Percentiles rank a stretch among this genome's conserved stretches.
These are phyloP conservation scores for Funneliformis caledonium DNA, from an alignment of 371 early-diverging fungal genomes.

Conservation along the genomic window DNA sequence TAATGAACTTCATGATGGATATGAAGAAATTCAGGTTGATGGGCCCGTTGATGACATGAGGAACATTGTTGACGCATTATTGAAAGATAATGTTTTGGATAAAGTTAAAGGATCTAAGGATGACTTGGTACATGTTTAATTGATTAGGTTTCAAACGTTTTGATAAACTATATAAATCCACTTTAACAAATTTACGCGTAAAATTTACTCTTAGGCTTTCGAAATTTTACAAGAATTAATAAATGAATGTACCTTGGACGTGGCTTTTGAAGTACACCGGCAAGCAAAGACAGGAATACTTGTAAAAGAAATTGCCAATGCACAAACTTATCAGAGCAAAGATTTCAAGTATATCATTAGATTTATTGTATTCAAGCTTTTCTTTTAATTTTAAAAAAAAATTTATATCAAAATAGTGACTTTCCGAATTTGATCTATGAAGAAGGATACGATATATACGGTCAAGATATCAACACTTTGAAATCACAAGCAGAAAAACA, in stretches of 20 bases:
- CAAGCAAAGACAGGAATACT: background rate
- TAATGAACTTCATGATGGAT: background rate
- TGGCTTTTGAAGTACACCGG: background rate
- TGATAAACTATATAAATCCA: background rate
- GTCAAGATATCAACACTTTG: background rate
- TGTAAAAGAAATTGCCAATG: background rate
- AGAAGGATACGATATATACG: background rate
- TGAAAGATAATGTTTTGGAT: background rate
- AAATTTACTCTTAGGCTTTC: background rate
- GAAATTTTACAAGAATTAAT: background rate
- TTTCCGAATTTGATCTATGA: background rate
- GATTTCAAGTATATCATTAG: background rate
- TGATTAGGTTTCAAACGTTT: background rate
- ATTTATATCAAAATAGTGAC: background rate
- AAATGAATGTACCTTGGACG: background rate
- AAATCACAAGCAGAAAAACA: background rate
- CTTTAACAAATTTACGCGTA: background rate
- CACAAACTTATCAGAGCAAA: background rate
- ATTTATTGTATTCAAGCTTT: background rate
- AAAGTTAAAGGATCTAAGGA: background rate
- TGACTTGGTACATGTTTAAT: background rate
- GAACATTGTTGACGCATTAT: background rate
- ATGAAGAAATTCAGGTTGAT: background rate
- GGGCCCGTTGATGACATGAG: background rate
- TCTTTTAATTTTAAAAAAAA: background rate